phyloP scores from a whole-genome alignment of 2,329 filamentous ascomycete species.

The Anthostomella pinea region DNA sequence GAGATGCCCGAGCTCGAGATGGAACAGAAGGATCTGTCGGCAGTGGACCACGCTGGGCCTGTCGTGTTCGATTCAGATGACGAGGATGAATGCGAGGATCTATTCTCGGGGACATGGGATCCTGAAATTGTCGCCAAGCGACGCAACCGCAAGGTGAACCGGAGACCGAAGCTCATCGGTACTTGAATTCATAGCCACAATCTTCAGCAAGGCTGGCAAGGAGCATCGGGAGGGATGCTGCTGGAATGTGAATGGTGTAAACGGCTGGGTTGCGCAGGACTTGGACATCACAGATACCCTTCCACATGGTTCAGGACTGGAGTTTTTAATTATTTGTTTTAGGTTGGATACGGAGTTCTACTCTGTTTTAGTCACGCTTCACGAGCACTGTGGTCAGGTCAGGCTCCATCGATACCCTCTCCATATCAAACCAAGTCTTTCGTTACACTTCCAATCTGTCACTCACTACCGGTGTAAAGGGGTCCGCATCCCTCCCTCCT shows the following conservation, averaged over 20 bases:
- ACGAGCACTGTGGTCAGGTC: background rate
- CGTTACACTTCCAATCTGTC: constrained; percentile 1
- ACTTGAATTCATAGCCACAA: no score
- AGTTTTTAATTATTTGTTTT: background rate
- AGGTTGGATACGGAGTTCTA: background rate
- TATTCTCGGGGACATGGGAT: constrained; percentile 63
- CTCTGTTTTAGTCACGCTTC: background rate
- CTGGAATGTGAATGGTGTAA: background rate
- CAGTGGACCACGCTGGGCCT: constrained; percentile 25
- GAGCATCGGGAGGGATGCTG: background rate
- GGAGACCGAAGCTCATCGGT: constrained; percentile 14
- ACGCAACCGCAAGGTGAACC: constrained; percentile 37
- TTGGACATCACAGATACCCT: constrained; percentile 9
- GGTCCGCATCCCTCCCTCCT: no score
- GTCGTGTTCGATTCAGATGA: constrained; percentile 61
- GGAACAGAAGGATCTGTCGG: constrained; percentile 15
- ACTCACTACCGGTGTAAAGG: no score
- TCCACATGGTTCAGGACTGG: background rate
- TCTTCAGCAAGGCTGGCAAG: no score
- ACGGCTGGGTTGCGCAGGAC: constrained; percentile 1
- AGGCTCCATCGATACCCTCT: constrained; percentile 1
- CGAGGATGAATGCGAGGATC: constrained; percentile 64
- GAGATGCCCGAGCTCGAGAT: constrained; percentile 21
- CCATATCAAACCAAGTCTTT: background rate
- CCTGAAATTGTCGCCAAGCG: constrained; percentile 48